A percentile compares a stretch with the other conserved stretches of the same genome.
Conservation (phyloP, 2,329 filamentous ascomycete species). For the Talaromyces atroroseus region DNA sequence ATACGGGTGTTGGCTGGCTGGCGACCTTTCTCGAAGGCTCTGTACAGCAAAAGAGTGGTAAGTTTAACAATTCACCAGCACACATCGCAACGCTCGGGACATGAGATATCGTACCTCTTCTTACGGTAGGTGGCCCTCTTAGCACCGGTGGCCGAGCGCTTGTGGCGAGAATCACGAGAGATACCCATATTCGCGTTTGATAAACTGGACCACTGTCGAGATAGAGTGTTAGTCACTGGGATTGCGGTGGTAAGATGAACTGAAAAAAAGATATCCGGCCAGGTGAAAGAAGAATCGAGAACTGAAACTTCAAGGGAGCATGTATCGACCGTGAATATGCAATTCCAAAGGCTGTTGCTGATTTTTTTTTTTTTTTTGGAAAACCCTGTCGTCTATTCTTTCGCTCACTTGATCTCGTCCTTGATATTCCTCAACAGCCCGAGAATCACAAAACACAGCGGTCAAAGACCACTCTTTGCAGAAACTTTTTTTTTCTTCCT, state of each 20-base stretch:
- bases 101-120: conserved; percentile 44
- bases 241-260: not conserved
- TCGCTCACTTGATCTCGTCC: not conserved
- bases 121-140: conserved; percentile 88
- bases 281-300: not conserved
- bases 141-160: conserved; percentile 97
- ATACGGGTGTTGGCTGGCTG: conserved; percentile 99
- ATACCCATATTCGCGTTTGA: conserved; percentile 94
- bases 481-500: conserved; percentile 14
- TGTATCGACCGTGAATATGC: conserved; percentile 9
- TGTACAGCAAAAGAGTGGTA: conserved; percentile 50
- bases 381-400: not conserved
- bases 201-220: conserved; percentile 41
- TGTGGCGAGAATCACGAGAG: conserved; percentile 99
- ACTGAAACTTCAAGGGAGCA: not conserved
- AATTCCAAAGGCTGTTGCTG: not conserved
- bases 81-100: not conserved
- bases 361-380: too few species aligned
- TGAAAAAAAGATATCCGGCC: not conserved
- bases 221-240: conserved; percentile 5
- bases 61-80: not conserved
- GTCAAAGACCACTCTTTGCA: conserved; percentile 19
- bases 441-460: conserved; percentile 5
- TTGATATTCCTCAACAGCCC: not conserved
- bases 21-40: conserved; percentile 99